Conservation (phyloP, 768 basidiomycete genomes). For the Mycena chlorophos region DNA sequence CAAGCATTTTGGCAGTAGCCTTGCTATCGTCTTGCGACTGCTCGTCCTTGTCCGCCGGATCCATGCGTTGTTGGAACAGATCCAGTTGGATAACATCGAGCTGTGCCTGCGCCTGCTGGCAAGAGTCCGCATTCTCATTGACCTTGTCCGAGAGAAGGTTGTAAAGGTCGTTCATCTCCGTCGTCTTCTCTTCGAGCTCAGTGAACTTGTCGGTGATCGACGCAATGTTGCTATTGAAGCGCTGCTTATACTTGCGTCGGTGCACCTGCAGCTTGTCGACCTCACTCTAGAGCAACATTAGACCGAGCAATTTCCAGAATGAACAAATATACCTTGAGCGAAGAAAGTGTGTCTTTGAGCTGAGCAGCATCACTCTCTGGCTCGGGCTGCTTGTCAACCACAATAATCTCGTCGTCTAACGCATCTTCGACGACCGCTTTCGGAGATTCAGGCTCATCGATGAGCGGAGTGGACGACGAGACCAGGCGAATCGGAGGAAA, state of each 20-base stretch:
- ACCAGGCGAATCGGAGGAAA: conserved; percentile 10
- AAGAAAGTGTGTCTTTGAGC: conserved; percentile 16
- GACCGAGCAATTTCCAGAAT: conserved; percentile 1
- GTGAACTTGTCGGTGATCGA: conserved; percentile 41
- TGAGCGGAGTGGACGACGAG: conserved; percentile 9
- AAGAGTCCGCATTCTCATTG: conserved; percentile 31
- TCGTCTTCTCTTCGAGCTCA: conserved; percentile 41
- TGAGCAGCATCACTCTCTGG: conserved; percentile 5
- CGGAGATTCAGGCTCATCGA: conserved; percentile 14
- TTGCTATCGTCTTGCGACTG: conserved; percentile 25
- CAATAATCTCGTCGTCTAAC: conserved; percentile 4
- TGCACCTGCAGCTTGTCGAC: conserved; percentile 40
- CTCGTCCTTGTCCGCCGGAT: conserved; percentile 10
- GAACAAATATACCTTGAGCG: conserved; percentile 18
- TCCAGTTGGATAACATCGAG: conserved; percentile 29
- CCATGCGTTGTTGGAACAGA: conserved; percentile 33
- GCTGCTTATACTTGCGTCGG: conserved; percentile 41
- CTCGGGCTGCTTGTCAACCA: conserved; percentile 1
- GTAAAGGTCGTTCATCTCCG: conserved; percentile 39
- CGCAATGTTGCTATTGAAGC: conserved; percentile 43
- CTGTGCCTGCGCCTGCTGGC: conserved; percentile 31
- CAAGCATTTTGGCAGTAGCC: conserved; percentile 37
- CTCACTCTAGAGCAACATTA: conserved; percentile 30
- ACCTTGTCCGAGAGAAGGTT: conserved; percentile 37
- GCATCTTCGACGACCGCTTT: conserved; percentile 23